Base-by-base conservation (phyloP, 768 basidiomycete species). In the Rhizopogon vulgaris region DNA sequence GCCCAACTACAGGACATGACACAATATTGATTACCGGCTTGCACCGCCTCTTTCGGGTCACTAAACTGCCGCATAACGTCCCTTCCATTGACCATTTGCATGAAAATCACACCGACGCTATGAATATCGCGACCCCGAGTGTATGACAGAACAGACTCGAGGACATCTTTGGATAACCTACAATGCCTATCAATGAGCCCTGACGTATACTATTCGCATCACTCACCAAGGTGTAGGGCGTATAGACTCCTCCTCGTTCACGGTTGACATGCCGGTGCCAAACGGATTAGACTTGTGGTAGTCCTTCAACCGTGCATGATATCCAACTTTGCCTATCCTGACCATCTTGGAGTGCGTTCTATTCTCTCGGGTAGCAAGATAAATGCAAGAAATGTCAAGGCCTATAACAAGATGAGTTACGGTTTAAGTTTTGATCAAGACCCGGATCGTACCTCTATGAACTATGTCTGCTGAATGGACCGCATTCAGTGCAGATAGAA, bases 261-360 rank as follows among this genome's bases (percentile, higher is more conserved):
- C 36, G 25, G 37, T 25, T 4, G 48, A 28, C 49, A 63, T 32
- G 12, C 59, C 53, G 40, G 48, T 54, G 3, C 78, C 78, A 57
- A 95, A 90, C 0, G 84, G 80, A 59, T 96, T 92, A 3, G 94
- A 95, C 15, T 83, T 76, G 60, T 95, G 87, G 30, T 94, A 70
- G 62, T 95, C 92, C 24, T 85, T 71, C 30, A 97, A 73, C 1
- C 78, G 78, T 5, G 82, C 82, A 56, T 85, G 77, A 63, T 85
- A 96, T 14, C 76, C 80, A 2, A 83, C 82, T 56, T 84, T 84
- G 17, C 82, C 79, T 3, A 96, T 68, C 63, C 93, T 94, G 62
- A 91, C 76, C 17, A 78, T 69, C 57, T 87, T 89, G 9, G 79
- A 70, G 30, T 79, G 78, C 5, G 75, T 69, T 1, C 71, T 70